These are phyloP conservation scores for Xylaria sp. DNA, from an alignment of 2,329 filamentous ascomycete genomes.

Conservation along the genomic window DNA sequence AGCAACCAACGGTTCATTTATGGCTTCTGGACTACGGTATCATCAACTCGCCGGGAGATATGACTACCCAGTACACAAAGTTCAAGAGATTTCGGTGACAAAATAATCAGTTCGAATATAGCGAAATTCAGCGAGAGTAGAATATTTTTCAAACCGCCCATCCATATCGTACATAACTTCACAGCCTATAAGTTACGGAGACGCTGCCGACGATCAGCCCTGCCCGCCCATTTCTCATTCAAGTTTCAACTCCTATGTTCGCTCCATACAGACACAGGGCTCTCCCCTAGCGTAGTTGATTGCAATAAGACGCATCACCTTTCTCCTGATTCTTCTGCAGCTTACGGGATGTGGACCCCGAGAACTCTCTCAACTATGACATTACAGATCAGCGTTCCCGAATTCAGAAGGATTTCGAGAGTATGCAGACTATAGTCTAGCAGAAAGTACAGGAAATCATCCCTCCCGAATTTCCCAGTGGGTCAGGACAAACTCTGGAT, in stretches of 20 bases:
- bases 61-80: background rate
- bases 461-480: background rate
- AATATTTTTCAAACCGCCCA: background rate
- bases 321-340: background rate
- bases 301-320: background rate
- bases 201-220: background rate
- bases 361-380: constrained; percentile 31
- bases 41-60: too few species aligned
- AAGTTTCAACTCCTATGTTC: background rate
- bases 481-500: background rate
- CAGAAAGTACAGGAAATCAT: background rate
- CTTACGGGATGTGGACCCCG: constrained; percentile 27
- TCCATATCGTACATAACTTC: background rate
- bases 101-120: background rate
- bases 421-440: background rate
- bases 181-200: background rate
- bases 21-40: background rate
- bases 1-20: background rate
- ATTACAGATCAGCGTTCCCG: constrained; percentile 8
- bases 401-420: background rate
- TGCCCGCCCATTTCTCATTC: background rate
- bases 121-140: background rate
- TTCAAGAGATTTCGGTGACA: background rate
- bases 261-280: background rate
- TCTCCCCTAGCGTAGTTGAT: background rate